Evolutionary conservation across 2,329 filamentous ascomycete species (phyloP), one percentile per base, ranked within the genome.

Genomic region (Chaetomium sp.): DNA sequence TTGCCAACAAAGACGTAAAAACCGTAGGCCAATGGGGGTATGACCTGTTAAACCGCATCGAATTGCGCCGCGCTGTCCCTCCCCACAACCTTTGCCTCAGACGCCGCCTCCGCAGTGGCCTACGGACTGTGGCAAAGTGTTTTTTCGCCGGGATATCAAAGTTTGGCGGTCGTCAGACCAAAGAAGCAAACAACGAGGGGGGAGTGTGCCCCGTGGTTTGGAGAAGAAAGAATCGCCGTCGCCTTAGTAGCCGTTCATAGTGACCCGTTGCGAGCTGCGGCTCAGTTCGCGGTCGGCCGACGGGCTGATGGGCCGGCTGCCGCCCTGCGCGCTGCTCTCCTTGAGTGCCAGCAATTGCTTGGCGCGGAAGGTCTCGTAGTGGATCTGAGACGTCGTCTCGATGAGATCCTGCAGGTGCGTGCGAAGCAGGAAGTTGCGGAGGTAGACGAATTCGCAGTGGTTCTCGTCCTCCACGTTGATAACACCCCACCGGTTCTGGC

Each of bases 391-490:
- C 48, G 94, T 99, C 36, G 94, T 99, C 79, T 99, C 94, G 74
- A 99, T 96, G 65, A 99, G 84, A 70, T 99, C 94, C 80, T 99
- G 94, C 56, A 99, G 84, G 75, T 99, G 94, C 62, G 94, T 97
- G 71, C 94, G 90, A 67, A 95, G 95, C 62, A 99, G 84, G 84
- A 99, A 99, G 81, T 99, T 92, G 72, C 94, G 87, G 61, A 99
- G 85, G 74, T 96, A 96, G 70, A 97, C 87, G 70, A 99, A 99
- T 83, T 99, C 94, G 84, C 94, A 99, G 81, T 99, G 94, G 76
- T 87, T 95, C 81, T 99, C 94, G 67, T 99, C 92, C 78, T 99
- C 94, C 67, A 99, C 92, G 70, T 99, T 99, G 80, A 99, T 97
- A 63, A 97, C 89, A 67, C 94, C 94, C 94, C 94, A 99, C 74